Conservation (phyloP, 257 asterid genomes). For the Gardenia jasminoides region DNA sequence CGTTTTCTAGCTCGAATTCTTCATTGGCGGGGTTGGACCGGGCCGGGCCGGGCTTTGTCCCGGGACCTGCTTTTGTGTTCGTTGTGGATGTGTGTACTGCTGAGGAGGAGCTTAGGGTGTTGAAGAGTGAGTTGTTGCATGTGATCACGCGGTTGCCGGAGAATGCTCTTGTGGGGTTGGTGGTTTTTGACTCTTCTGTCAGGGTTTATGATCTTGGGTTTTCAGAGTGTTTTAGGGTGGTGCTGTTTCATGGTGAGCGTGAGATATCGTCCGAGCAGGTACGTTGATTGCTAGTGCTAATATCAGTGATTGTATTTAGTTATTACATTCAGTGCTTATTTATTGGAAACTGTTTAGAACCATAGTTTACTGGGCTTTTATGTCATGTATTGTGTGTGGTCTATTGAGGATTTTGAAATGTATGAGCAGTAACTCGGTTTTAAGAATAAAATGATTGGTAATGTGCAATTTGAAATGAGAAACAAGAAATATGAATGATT, state of each 20-base stretch:
- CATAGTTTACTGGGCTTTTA: background rate
- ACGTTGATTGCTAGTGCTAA: slow-evolving; percentile 12
- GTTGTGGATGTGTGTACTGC: slow-evolving; percentile 74
- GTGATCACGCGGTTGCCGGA: slow-evolving; percentile 66
- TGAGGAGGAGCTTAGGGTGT: slow-evolving; percentile 60
- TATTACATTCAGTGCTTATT: slow-evolving; percentile 10
- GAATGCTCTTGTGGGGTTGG: slow-evolving; percentile 78
- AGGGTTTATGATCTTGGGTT: slow-evolving; percentile 86
- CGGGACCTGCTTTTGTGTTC: slow-evolving; percentile 78
- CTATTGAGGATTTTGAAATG: background rate
- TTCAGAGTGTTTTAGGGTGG: slow-evolving; percentile 59
- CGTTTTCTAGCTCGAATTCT: slow-evolving; percentile 34
- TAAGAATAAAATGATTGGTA: background rate
- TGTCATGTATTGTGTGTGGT: background rate
- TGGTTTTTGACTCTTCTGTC: slow-evolving; percentile 87
- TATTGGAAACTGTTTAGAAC: too few species aligned
- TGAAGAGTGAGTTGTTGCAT: slow-evolving; percentile 79
- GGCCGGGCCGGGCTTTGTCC: slow-evolving; percentile 33
- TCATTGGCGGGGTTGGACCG: slow-evolving; percentile 35
- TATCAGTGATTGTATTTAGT: background rate
- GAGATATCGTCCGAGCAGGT: slow-evolving; percentile 79
- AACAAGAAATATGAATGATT: background rate
- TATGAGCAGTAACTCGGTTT: background rate
- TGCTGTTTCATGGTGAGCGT: slow-evolving; percentile 77
- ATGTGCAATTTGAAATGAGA: background rate